Base-by-base conservation (phyloP, 2,329 filamentous ascomycete genomes). In the Salinomyces thailandicus region DNA sequence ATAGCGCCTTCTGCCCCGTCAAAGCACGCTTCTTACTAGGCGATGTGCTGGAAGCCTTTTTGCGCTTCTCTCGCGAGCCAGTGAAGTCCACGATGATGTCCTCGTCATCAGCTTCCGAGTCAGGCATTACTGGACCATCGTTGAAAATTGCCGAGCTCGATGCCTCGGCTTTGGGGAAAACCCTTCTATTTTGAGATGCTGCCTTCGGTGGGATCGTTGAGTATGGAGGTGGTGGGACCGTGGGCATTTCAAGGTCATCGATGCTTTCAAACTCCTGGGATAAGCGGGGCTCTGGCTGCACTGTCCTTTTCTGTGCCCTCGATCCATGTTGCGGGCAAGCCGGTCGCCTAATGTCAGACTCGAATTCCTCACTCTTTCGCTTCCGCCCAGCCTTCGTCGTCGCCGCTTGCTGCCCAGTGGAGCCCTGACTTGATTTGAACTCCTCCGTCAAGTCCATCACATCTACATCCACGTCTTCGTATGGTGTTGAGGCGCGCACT, bases 281-380 rank as follows among this genome's bases (percentile, higher is more conserved):
- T 5, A 42, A 26, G 4, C 41, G 41, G 13, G 26, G 24, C 15
- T 33, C 20, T 31, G 27, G 18, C 6, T 20, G 5, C 30, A 20
- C 12, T n/a, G 18, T 14, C 18, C 16, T 14, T 9, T 28, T 15
- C 13, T 17, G 17, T 5, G 13, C 19, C 13, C 22, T 12, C 11
- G 7, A 9, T 4, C 17, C 24, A 16, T 34, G 38, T 20, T 35
- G 35, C 7, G 28, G 20, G 17, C 35, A 20, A 20, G 22, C 9
- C 29, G 42, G 14, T 34, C 24, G 14, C 29, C 33, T 11, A 15
- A 46, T 30, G 20, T 58, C 58, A 18, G 46, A 43, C 20, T 58
- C 60, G 31, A 57, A 59, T 37, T 67, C 64, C n/a, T 62, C 60
- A 45, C 64, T 68, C 49, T 66, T 67, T 29, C 66, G 55, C 48